Conservation (phyloP, 345 rosid species). For the Leavenworthia alabamica region DNA sequence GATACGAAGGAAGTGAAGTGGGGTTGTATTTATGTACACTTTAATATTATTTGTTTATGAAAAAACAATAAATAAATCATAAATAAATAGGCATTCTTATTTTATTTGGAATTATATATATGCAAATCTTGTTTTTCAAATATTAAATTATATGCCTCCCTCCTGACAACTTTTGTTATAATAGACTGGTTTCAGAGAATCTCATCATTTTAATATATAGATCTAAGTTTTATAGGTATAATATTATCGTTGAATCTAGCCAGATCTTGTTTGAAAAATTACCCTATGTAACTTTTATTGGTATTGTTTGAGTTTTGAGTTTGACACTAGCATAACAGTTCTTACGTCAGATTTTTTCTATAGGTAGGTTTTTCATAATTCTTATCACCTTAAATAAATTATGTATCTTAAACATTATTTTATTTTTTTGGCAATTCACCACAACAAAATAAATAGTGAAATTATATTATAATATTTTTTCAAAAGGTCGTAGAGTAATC, state of each 20-base stretch:
- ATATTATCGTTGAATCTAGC: slow-evolving; percentile 6
- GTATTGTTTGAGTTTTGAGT: neutral
- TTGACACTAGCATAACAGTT: neutral
- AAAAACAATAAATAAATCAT: neutral
- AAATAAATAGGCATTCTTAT: neutral
- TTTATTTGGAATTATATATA: neutral
- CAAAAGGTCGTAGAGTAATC: neutral
- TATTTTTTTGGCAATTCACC: neutral
- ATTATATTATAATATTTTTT: neutral
- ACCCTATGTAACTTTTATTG: neutral
- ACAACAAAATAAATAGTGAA: neutral
- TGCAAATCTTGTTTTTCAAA: slow-evolving; percentile 16
- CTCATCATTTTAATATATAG: slow-evolving; percentile 14
- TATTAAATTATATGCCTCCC: slow-evolving; percentile 9
- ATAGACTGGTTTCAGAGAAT: slow-evolving; percentile 21
- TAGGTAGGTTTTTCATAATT: neutral
- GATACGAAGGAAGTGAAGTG: slow-evolving; percentile 26
- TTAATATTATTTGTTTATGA: slow-evolving; percentile 19
- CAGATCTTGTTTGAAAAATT: neutral
- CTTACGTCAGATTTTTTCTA: neutral
- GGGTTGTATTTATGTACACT: slow-evolving; percentile 24
- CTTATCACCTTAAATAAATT: neutral
- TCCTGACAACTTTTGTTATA: slow-evolving; percentile 30
- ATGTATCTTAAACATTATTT: neutral
- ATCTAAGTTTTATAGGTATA: slow-evolving; percentile 19